Evolutionary conservation across 768 basidiomycete genomes (phyloP), one percentile per base, ranked within the genome.

Genomic region (Tricholoma terreum): DNA sequence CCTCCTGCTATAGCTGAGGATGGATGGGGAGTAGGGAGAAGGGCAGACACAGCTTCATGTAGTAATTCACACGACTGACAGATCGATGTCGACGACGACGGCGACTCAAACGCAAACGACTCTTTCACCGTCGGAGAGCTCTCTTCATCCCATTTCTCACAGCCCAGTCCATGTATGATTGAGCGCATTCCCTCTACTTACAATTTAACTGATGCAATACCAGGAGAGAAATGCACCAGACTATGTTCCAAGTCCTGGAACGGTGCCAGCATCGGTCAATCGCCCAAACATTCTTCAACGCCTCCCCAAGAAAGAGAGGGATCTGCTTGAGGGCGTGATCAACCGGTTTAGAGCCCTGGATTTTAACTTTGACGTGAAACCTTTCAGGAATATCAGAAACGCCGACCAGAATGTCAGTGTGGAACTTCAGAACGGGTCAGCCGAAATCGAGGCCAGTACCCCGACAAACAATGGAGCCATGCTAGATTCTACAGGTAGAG

Each of bases 161-260:
- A 46, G 45, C 22, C 6, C 14, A 14, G 4, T 14, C 2, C 4
- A 15, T 12, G 24, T 27, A 46, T 8, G 7, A 1, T 21, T 9
- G 22, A 43, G 9, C 8, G 2, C 24, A 27, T 8, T 27, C n/a
- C n/a, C n/a, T 6, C 22, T 27, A 27, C 24, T 27, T 27, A 10
- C 45, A 24, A 6, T 14, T 7, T 11, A 14, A 4, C 15, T 22
- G 11, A 43, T 22, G 40, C 31, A 12, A 45, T 30, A 38, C 54
- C 24, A 62, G 53, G 21, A 58, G 42, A 34, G 50, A 42, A 2
- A 33, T 9, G 14, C 33, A 15, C 24, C 45, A 30, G 38, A 55
- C n/a, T 15, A 3, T 48, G 24, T 6, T 15, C 24, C 27, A 15
- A 49, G 46, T 17, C 24, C n/a, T 5, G 30, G 30, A 35, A 27